Conservation (phyloP, 1,139 yeast genomes). For the Yamadazyma oceani region DNA sequence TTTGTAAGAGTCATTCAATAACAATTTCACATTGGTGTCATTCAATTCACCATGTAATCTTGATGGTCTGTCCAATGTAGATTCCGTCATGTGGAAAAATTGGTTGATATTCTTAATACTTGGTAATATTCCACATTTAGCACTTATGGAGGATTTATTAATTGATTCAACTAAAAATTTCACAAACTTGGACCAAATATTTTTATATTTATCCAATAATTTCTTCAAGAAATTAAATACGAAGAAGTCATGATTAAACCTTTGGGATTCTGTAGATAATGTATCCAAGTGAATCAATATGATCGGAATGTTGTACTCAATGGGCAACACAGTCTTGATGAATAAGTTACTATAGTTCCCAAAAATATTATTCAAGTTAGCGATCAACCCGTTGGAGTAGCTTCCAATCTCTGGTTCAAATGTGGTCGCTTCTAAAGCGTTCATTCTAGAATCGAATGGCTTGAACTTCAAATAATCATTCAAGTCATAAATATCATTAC, state of each 20-base stretch:
- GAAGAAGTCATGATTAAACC: slow-evolving; percentile 68
- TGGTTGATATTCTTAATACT: slow-evolving; percentile 35
- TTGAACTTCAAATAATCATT: slow-evolving; percentile 43
- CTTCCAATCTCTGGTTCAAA: slow-evolving; percentile 25
- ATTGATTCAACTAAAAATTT: slow-evolving; percentile 54
- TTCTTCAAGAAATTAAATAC: slow-evolving; percentile 50
- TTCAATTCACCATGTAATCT: slow-evolving; percentile 20
- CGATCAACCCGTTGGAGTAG: slow-evolving; percentile 53
- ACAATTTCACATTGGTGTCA: slow-evolving; percentile 26
- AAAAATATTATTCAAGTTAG: slow-evolving; percentile 54
- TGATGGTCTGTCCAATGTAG: slow-evolving; percentile 27
- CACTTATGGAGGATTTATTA: slow-evolving; percentile 47
- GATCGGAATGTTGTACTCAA: slow-evolving; percentile 37
- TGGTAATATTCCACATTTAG: slow-evolving; percentile 43
- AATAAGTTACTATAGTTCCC: slow-evolving; percentile 43
- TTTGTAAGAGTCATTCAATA: slow-evolving; percentile 44
- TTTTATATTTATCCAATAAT: slow-evolving; percentile 50
- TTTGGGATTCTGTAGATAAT: slow-evolving; percentile 39
- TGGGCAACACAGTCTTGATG: slow-evolving; percentile 38
- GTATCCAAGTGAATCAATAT: slow-evolving; percentile 42
- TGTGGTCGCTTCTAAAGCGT: slow-evolving; percentile 24
- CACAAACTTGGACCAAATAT: slow-evolving; percentile 61
- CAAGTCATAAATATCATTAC: slow-evolving; percentile 50
- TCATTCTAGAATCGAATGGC: slow-evolving; percentile 39
- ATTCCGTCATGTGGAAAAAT: slow-evolving; percentile 35